phyloP scores from a whole-genome alignment of 495 filamentous ascomycete genomes.

The Aspergillus egyptiacus region DNA sequence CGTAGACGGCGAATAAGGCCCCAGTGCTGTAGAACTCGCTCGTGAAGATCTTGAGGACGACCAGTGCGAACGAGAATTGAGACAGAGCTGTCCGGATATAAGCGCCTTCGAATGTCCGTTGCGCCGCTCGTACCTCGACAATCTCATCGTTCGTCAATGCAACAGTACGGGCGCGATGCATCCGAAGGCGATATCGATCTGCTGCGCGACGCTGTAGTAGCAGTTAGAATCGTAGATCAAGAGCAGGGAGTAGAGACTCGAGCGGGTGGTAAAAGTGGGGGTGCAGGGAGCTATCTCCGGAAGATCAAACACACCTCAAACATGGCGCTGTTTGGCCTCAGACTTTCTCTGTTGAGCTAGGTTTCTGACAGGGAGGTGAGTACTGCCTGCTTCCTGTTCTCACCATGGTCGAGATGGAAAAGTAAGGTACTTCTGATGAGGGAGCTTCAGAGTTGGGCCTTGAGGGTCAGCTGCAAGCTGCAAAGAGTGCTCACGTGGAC shows the following conservation, averaged over 20 bases:
- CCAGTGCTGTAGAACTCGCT: slow-evolving; percentile 91
- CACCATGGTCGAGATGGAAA: background rate
- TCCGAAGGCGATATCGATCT: slow-evolving; percentile 54
- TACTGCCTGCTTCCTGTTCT: background rate
- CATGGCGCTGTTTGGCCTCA: slow-evolving; percentile 17
- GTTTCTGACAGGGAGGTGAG: background rate
- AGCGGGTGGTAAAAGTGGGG: slow-evolving; percentile 4
- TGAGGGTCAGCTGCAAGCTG: slow-evolving; percentile 1
- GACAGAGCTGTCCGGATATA: slow-evolving; percentile 91
- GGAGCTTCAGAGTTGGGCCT: background rate
- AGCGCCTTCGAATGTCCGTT: slow-evolving; percentile 94
- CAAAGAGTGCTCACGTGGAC: slow-evolving; percentile 23
- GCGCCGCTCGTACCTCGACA: slow-evolving; percentile 87
- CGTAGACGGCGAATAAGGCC: slow-evolving; percentile 86
- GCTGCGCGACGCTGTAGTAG: slow-evolving; percentile 39
- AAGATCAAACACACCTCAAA: slow-evolving; percentile 29
- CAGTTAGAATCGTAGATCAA: slow-evolving; percentile 1
- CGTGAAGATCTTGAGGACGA: slow-evolving; percentile 95
- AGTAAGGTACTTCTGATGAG: background rate
- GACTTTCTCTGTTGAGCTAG: too few relatives aligned
- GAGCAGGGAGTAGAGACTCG: background rate
- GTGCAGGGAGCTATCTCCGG: background rate
- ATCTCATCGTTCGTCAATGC: slow-evolving; percentile 77
- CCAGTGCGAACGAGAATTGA: slow-evolving; percentile 89
- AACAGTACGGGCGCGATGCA: slow-evolving; percentile 80